Percentiles rank a stretch among this genome's conserved stretches.
phyloP scores from a whole-genome alignment of 2,329 filamentous ascomycete genomes.

The Myriosclerotinia duriaeana region DNA sequence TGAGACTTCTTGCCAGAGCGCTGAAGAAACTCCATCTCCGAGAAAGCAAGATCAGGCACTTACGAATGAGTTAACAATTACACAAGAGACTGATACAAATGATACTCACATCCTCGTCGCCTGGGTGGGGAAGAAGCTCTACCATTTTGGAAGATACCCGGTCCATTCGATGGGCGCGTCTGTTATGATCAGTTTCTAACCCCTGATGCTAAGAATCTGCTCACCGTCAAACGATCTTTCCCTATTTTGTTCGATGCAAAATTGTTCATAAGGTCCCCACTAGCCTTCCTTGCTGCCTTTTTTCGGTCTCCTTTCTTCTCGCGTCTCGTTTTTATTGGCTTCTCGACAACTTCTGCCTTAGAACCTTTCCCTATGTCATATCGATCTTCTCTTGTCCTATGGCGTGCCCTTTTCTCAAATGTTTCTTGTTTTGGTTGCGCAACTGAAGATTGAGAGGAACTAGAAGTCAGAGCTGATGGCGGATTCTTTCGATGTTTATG shows the following conservation, averaged over 20 bases:
- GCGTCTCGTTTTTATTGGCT: slow-evolving; percentile 28
- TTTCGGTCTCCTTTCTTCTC: slow-evolving; percentile 29
- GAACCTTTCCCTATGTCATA: slow-evolving; percentile 49
- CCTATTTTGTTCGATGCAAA: slow-evolving; percentile 57
- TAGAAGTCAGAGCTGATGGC: slow-evolving; percentile 13
- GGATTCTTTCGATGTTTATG: slow-evolving; percentile 25
- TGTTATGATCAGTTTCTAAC: slow-evolving; percentile 32
- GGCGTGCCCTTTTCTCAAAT: slow-evolving; percentile 51
- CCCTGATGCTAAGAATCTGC: slow-evolving; percentile 26
- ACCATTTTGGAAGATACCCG: slow-evolving; percentile 50
- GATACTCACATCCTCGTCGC: slow-evolving; percentile 43
- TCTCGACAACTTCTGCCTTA: slow-evolving; percentile 28
- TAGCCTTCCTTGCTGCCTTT: slow-evolving; percentile 33
- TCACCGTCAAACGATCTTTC: slow-evolving; percentile 54
- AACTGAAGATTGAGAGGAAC: slow-evolving; percentile 1
- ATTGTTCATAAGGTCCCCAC: slow-evolving; percentile 52
- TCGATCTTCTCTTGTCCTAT: slow-evolving; percentile 56
- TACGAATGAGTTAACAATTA: slow-evolving; percentile 10
- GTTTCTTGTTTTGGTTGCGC: slow-evolving; percentile 25
- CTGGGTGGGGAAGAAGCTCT: slow-evolving; percentile 42
- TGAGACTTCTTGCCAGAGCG: slow-evolving; percentile 25
- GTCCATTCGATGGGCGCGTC: slow-evolving; percentile 43
- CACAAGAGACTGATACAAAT: background rate
- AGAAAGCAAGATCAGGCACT: slow-evolving; percentile 56
- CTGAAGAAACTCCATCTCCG: slow-evolving; percentile 50